Base-by-base conservation (phyloP, 2,329 filamentous ascomycete species). In the Fusarium brevicatenulatum region DNA sequence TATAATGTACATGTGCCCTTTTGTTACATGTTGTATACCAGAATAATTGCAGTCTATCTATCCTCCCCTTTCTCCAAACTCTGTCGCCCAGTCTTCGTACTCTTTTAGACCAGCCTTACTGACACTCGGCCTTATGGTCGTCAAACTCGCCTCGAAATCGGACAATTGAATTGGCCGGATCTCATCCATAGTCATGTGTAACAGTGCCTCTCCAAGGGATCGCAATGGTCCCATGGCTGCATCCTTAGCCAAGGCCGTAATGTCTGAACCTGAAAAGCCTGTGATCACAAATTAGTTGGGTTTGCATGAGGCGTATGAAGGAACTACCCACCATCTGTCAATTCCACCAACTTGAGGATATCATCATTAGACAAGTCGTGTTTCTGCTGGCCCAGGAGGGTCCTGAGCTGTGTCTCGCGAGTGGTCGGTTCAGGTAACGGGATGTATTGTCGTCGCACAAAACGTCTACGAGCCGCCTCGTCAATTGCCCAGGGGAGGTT, bases 401-500 rank as follows among this genome's bases (percentile, higher is more conserved):
- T 97, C 71, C 89, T 88, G 49, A 99, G 83, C 78, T 99, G 96
- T 56, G 89, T 88, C 63, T 91, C 91, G 63, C 96, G 88, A 2
- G 97, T 97, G 73, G 92, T 89, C 16, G 91, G 89, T 80, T 98
- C 96, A 0, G 96, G 96, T 15, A 99, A 83, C 2, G 96, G 95
- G 68, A 99, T 99, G 80, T 99, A 99, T 82, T 98, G 96, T 66
- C 96, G 89, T 71, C 96, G 87, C 19, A 98, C 95, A 79, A 99
- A 99, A 56, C 96, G 88, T 63, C 96, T 87, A 65, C 96, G 88
- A 2, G 96, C 96, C 30, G 96, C 96, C 81, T 98, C 96, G 76
- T 99, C 96, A 75, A 99, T 98, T 39, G 95, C 95, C 96, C 96
- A 99, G 0, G 96, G 96, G 66, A 98, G 82, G 80, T 99, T 99